Percentiles rank a stretch among this genome's conserved stretches.
These are phyloP conservation scores for Entophlyctis luteolus DNA, from an alignment of 192 early-diverging fungal species.

Conservation along the genomic window DNA sequence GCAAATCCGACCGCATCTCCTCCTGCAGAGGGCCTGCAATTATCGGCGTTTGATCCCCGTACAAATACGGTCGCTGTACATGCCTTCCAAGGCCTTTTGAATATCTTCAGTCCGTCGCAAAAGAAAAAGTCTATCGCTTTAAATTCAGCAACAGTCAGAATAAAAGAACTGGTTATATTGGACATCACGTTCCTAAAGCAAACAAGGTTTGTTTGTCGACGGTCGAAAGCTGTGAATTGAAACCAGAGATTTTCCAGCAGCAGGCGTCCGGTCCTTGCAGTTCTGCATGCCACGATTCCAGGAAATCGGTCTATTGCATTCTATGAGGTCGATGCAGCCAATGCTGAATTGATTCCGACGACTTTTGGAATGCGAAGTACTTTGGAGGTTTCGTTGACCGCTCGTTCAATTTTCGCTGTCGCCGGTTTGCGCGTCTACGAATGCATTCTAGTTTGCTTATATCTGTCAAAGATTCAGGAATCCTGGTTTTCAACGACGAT, in stretches of 20 bases:
- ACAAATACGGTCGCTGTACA: not conserved
- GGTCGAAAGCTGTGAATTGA: not conserved
- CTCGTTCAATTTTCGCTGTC: not conserved
- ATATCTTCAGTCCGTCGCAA: too few species aligned
- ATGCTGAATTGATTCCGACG: slow-evolving; percentile 47
- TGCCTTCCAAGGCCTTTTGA: not conserved
- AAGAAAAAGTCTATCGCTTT: too few species aligned
- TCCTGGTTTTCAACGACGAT: not conserved
- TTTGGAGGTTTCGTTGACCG: slow-evolving; percentile 12
- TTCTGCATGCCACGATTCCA: slow-evolving; percentile 59
- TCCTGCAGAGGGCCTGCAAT: too few species aligned
- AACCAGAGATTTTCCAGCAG: not conserved
- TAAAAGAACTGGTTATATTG: slow-evolving; percentile 12
- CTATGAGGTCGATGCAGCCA: slow-evolving; percentile 50
- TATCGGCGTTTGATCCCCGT: not conserved
- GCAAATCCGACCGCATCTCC: not conserved
- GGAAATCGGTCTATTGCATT: slow-evolving; percentile 50
- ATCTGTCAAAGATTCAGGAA: not conserved
- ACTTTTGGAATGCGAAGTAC: not conserved
- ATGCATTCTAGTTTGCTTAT: slow-evolving; percentile 26
- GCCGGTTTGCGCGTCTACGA: not conserved
- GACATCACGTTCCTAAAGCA: not conserved
- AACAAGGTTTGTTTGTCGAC: not conserved
- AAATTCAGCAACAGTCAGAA: slow-evolving; percentile 19
- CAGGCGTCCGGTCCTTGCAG: slow-evolving; percentile 28